Evolutionary conservation across 495 filamentous ascomycete species (phyloP), one percentile per base, ranked within the genome.

Genomic region (Aspergillus steynii): DNA sequence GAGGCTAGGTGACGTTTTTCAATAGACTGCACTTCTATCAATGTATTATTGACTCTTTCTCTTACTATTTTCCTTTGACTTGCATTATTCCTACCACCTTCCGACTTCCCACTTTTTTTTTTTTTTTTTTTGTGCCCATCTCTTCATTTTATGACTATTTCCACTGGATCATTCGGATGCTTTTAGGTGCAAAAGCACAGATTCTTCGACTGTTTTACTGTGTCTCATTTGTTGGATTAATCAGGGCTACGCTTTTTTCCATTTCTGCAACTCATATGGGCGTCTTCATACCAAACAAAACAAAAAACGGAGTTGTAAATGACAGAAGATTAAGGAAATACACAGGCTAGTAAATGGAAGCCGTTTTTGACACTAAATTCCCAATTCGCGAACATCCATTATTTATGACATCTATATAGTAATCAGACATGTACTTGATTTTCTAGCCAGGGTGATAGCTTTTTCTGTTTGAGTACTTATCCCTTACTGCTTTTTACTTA

Each of bases 1-100:
- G 71, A 72, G 4, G 64, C 63, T 4, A 68, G 67, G 55, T 76
- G 63, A 64, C 68, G 28, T 60, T 20, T 20, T 32, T 32, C n/a
- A 15, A 31, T 52, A 56, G 53, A 61, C 45, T 65, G 54, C 31
- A 50, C n/a, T 65, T 64, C 65, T 54, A 53, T 48, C 27, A 37
- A 49, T 62, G 56, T 66, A 62, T 66, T 60, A 58, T 55, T 50
- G 59, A 53, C 49, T 42, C n/a, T 15, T 29, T 58, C 58, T 45
- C 15, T 28, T 61, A 12, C 25, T 42, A 27, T 49, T 28, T 48
- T 55, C 45, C 27, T 55, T 42, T 59, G 50, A 51, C 14, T 42
- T 53, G 45, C 15, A 29, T 58, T 34, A 56, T 56, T 56, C 8
- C 6, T 14, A 20, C 27, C 15, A 14, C 37, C 1, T 2, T 12